Conservation (phyloP, 805 yeast species). For the Saturnispora gosingensis region DNA sequence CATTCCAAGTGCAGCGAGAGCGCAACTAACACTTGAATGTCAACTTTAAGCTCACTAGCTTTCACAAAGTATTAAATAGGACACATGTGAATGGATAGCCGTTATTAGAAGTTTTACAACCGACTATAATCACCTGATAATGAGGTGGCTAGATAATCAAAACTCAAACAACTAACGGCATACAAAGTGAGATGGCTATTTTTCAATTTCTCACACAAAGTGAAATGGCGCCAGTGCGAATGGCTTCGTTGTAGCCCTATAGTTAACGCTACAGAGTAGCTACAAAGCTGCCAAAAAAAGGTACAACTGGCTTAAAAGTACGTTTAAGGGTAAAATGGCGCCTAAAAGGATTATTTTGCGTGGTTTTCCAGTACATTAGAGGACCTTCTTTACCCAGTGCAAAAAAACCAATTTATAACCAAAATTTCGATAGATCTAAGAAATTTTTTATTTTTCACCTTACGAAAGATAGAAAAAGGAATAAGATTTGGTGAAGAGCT, state of each 20-base stretch:
- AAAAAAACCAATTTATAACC: not conserved
- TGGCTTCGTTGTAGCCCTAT: not conserved
- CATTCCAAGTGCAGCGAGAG: too few relatives aligned
- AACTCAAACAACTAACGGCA: not conserved
- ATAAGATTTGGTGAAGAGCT: not conserved
- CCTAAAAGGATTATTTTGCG: not conserved
- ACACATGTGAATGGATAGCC: too few relatives aligned
- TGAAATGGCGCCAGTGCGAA: not conserved
- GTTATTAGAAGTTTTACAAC: not conserved
- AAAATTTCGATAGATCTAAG: not conserved
- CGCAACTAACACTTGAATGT: too few relatives aligned
- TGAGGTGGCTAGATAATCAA: not conserved
- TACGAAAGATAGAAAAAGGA: not conserved
- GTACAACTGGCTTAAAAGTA: not conserved
- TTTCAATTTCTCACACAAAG: not conserved
- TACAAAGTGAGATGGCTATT: not conserved
- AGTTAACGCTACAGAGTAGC: not conserved
- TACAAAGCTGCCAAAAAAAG: not conserved
- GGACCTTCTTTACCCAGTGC: not conserved
- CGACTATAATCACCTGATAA: not conserved
- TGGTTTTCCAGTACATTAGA: not conserved
- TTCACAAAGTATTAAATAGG: too few relatives aligned
- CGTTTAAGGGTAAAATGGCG: not conserved
- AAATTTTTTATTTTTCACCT: not conserved
- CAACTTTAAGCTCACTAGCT: too few relatives aligned